Evolutionary conservation across 1,284 basidiomycete species (phyloP).

Genomic region (Cystobasidium sp.): DNA sequence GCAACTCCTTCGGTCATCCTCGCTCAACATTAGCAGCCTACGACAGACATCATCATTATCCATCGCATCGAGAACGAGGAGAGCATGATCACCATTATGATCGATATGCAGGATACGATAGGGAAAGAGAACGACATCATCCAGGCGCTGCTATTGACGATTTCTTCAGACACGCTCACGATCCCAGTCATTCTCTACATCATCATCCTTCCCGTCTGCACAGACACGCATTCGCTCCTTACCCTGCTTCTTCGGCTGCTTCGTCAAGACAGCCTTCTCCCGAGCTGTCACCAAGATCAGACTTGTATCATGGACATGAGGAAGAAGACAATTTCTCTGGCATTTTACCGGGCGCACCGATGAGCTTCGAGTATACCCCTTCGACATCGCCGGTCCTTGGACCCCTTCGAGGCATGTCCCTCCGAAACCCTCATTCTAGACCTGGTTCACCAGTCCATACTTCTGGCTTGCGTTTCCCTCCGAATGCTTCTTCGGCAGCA

Average conservation of each 20-base stretch:
- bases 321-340: conserved; percentile 30
- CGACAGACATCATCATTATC: conserved; percentile 24
- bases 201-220: conserved; percentile 49
- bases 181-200: conserved; percentile 46
- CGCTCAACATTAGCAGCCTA: conserved; percentile 18
- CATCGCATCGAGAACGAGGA: conserved; percentile 6
- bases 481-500: conserved; percentile 17
- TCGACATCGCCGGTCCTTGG: conserved; percentile 81
- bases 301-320: conserved; percentile 33
- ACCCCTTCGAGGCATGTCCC: conserved; percentile 64
- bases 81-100: conserved; percentile 25
- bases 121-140: conserved; percentile 14
- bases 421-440: conserved; percentile 39
- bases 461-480: conserved; percentile 28
- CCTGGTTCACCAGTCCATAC: conserved; percentile 30
- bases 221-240: conserved; percentile 51
- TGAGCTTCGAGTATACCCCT: conserved; percentile 56
- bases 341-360: conserved; percentile 22
- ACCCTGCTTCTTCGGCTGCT: conserved; percentile 45
- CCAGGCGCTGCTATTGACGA: conserved; percentile 34
- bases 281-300: conserved; percentile 45
- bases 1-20: conserved; percentile 23
- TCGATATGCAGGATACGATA: conserved; percentile 18
- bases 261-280: conserved; percentile 47
- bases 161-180: conserved; percentile 38